Conservation (phyloP, 179 eudicot species). For the Beta corolliflora region DNA sequence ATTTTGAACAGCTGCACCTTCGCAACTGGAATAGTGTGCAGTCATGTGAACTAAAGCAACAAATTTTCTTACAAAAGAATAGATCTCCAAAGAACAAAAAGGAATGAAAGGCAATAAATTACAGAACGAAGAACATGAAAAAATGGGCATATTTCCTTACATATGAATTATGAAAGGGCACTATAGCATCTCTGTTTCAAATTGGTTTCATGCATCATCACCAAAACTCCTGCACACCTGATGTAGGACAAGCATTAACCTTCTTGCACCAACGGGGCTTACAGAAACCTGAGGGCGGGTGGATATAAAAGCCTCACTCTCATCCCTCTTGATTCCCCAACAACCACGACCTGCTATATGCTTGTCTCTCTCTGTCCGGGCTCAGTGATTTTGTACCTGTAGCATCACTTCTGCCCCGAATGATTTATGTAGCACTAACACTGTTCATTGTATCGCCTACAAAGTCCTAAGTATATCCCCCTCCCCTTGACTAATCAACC, state of each 20-base stretch:
- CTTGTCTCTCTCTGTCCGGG: slow-evolving; percentile 6
- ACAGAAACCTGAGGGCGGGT: slow-evolving; percentile 18
- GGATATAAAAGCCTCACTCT: slow-evolving; percentile 23
- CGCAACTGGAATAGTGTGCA: slow-evolving; percentile 18
- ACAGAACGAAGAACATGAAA: slow-evolving; percentile 24
- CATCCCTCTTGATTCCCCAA: slow-evolving; percentile 17
- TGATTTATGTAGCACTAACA: slow-evolving; percentile 14
- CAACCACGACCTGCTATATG: slow-evolving; percentile 6
- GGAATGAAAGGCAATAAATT: slow-evolving; percentile 30
- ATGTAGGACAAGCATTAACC: slow-evolving; percentile 13
- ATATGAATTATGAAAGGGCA: slow-evolving; percentile 24
- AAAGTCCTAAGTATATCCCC: slow-evolving; percentile 17
- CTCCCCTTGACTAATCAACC: slow-evolving; percentile 42
- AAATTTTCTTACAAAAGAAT: slow-evolving; percentile 29
- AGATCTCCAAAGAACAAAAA: slow-evolving; percentile 27
- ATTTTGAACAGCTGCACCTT: slow-evolving; percentile 8
- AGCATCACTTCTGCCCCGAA: slow-evolving; percentile 9
- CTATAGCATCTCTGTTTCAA: not conserved
- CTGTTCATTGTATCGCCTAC: slow-evolving; percentile 30
- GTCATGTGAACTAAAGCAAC: slow-evolving; percentile 8
- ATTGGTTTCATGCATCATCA: slow-evolving; percentile 4
- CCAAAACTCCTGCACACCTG: slow-evolving; percentile 18
- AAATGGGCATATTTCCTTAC: slow-evolving; percentile 21
- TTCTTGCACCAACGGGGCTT: slow-evolving; percentile 4
- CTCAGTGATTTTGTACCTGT: slow-evolving; percentile 11